Evolutionary conservation across 2,329 filamentous ascomycete species (phyloP), one percentile per base, ranked within the genome.

Genomic region (Botryotinia narcissicola): DNA sequence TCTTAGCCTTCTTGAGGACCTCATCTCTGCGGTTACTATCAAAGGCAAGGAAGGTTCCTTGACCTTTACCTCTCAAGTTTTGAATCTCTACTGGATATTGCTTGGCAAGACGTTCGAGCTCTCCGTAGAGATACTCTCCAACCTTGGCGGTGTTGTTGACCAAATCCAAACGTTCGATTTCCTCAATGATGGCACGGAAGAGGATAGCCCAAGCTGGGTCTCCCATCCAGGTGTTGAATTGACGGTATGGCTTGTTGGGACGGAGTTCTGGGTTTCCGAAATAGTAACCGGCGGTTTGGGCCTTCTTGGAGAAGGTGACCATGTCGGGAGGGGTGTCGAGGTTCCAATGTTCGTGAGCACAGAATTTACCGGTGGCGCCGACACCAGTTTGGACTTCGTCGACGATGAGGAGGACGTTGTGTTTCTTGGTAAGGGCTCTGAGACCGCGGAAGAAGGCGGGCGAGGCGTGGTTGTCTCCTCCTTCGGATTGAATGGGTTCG

Each of bases 161-260:
- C 12, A 95, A 85, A 77, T 91, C 86, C 51, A 91, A 84, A 70
- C 89, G 85, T 77, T 91, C 85, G 74, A 95, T 91, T 83, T 95
- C 93, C 74, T 92, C 83, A 80, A 94, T 89, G 82, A 95, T 93
- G 77, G 90, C 90, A 76, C 91, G 89, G 89, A 93, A 93, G 78
- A 95, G 87, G 77, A 95, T 85, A 25, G 91, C 92, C 75, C 92
- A 90, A 54, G 91, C 90, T 73, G 93, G 92, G 83, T 95, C 93
- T 78, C 93, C 92, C 86, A 95, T 94, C 92, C 92, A 95, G 75
- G 92, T 94, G 85, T 95, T 95, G 85, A 95, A 95, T 84, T 95
- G 93, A 75, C 93, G 89, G 85, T 94, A 95, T 44, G 93, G 90
- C 85, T 93, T 93, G 83, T 94, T 94, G 37, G 93, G 93, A 69